phyloP scores from a whole-genome alignment of 208 protist genomes.

The Novymonas esmeraldas region DNA sequence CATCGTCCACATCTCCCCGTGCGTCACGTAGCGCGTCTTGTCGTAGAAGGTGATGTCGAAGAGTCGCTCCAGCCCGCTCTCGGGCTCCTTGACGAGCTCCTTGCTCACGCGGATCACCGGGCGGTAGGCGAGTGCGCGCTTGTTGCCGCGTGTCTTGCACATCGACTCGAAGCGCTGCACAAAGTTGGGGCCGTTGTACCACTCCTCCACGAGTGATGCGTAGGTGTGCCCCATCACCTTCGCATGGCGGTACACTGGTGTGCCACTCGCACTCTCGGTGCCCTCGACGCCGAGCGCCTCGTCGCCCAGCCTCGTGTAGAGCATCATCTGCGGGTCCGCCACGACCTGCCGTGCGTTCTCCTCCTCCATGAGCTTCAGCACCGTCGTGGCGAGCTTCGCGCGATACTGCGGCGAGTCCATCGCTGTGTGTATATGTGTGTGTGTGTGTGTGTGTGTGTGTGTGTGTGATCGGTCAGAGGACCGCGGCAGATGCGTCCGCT shows the following conservation, averaged over 20 bases:
- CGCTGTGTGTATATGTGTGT: no score
- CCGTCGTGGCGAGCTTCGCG: slow-evolving; percentile 44
- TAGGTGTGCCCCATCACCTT: slow-evolving; percentile 46
- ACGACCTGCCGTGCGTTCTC: slow-evolving; percentile 40
- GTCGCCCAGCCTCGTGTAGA: slow-evolving; percentile 22
- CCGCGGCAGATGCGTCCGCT: no score
- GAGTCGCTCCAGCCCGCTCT: slow-evolving; percentile 47
- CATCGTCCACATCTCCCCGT: slow-evolving; percentile 57
- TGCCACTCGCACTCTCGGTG: slow-evolving; percentile 33
- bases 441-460: no score
- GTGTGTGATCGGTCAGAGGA: no score
- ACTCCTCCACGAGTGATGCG: slow-evolving; percentile 40
- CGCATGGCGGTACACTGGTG: slow-evolving; percentile 40
- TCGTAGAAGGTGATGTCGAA: slow-evolving; percentile 59
- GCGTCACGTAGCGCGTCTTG: slow-evolving; percentile 51
- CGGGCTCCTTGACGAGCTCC: slow-evolving; percentile 44
- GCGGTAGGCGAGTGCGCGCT: slow-evolving; percentile 60
- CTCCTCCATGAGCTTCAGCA: slow-evolving; percentile 44
- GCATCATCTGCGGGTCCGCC: slow-evolving; percentile 29
- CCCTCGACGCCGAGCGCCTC: slow-evolving; percentile 21
- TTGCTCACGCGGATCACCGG: slow-evolving; percentile 45
- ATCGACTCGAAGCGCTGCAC: slow-evolving; percentile 48
- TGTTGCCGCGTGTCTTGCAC: slow-evolving; percentile 27
- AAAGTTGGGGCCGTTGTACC: slow-evolving; percentile 49
- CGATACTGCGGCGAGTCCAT: slow-evolving; percentile 22